Base-by-base conservation (phyloP, 768 basidiomycete species). In the Tubosaeta sp. region DNA sequence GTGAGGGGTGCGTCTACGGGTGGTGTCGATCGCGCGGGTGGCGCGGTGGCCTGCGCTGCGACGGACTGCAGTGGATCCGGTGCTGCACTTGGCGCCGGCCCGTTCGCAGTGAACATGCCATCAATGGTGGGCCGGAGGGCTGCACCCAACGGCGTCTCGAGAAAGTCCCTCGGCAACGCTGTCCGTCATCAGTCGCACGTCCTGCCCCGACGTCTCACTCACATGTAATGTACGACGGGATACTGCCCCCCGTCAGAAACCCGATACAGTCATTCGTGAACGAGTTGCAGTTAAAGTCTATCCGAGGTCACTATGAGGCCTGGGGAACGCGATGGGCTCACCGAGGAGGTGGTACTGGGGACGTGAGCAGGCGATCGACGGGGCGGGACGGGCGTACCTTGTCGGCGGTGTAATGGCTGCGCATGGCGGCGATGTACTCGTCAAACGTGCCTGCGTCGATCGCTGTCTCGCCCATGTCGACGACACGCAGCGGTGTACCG, bases 281-380 rank as follows among this genome's bases (percentile, higher is more conserved):
- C 2, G 90, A 88, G 67, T 97, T 97, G 69, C 94, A 97, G 62
- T 97, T 97, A 59, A 95, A 95, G 39, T 95, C 91, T 86, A 56
- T n/a, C n/a, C 37, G 8, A 4, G n/a, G 17, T 34, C 11, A 14
- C 29, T 29, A 29, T 9, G 29, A 29, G 29, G 29, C 29, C 29
- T 29, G 29, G 29, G 9, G 29, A 29, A 29, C 27, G 8, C 11
- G 14, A 8, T 7, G 41, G 17, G 46, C 68, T 52, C 64, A 88
- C 88, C 87, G 77, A 92, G 68, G n/a, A 92, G 74, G 66, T 93
- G 91, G 62, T 93, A 93, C 90, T 92, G 59, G 31, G 4, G 27
- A 31, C 11, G 27, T 17, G 34, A 16, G n/a, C 16, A 32, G 33
- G 6, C 17, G 41, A 32, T 52, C 29, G 48, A 55, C 45, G 14